Conservation (phyloP, 2,329 filamentous ascomycete genomes). For the Curvularia spicifera region DNA sequence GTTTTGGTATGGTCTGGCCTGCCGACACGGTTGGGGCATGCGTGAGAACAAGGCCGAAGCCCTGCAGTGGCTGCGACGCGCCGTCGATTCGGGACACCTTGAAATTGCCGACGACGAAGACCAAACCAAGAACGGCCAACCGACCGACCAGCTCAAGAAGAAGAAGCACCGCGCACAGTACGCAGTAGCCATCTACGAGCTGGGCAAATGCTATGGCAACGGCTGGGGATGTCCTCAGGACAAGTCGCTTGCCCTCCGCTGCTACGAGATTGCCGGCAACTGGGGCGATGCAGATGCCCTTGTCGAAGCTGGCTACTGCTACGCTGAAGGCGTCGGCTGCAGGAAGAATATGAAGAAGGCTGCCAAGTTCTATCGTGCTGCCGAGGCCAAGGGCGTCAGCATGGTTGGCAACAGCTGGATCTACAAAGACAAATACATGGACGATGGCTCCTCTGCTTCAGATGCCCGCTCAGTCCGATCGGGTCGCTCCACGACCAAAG, state of each 20-base stretch:
- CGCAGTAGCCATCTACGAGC: slow-evolving; percentile 92
- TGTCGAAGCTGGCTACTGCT: slow-evolving; percentile 94
- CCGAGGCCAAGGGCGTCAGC: slow-evolving; percentile 90
- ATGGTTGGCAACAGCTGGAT: slow-evolving; percentile 99
- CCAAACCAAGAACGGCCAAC: slow-evolving; percentile 64
- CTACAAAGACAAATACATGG: slow-evolving; percentile 90
- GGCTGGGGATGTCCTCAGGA: slow-evolving; percentile 97
- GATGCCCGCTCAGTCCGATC: slow-evolving; percentile 54
- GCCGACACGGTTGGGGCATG: slow-evolving; percentile 98
- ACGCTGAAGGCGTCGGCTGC: slow-evolving; percentile 88
- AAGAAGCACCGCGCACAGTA: slow-evolving; percentile 92
- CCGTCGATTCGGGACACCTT: slow-evolving; percentile 80
- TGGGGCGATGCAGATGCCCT: slow-evolving; percentile 97
- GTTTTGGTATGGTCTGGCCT: slow-evolving; percentile 93
- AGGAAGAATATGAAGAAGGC: slow-evolving; percentile 97
- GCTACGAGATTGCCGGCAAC: slow-evolving; percentile 93
- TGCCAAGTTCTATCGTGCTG: slow-evolving; percentile 86
- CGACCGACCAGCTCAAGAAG: slow-evolving; percentile 70
- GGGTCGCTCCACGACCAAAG: slow-evolving; percentile 54
- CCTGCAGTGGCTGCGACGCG: slow-evolving; percentile 89
- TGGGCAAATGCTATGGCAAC: slow-evolving; percentile 96
- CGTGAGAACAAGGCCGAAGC: slow-evolving; percentile 88
- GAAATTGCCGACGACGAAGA: slow-evolving; percentile 86
- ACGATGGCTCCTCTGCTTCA: slow-evolving; percentile 53
- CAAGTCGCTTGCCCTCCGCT: slow-evolving; percentile 82